Base-by-base conservation (phyloP, 352 stramenopile genomes). In the Globisporangium paddicum region DNA sequence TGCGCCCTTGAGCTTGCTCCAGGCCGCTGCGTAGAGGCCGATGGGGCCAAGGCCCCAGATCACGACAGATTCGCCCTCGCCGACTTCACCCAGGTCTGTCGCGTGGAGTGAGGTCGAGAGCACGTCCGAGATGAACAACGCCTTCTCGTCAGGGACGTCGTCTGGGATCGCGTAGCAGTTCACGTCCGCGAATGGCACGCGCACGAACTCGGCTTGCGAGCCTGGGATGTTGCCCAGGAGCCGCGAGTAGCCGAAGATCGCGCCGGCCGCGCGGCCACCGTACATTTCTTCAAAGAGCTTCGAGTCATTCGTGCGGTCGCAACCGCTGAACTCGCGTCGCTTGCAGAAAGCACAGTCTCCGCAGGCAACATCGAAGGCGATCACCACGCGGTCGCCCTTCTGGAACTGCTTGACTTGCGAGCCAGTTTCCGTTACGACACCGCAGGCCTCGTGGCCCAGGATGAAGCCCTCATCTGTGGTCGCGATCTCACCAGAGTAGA, bases 31-130 rank as follows among this genome's bases (percentile, higher is more conserved):
- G 63, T 82, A 73, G 3, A 90, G 58, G 1, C 80, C 77, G 6
- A 90, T 73, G 6, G 80, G 77, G 0, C 77, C 81, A 23, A 90
- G 63, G 1, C 81, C 81, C 81, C 81, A 90, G 66, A 90, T 81
- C 5, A 87, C 77, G 23, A 87, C 81, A 13, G 46, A 61, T 37
- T 86, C 72, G n/a, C 63, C 67, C 30, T 67, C 48, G 55, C 77
- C 70, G 38, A 90, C 73, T 9, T 76, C 60, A n/a, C 73, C 83
- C 55, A 78, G 69, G 23, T 87, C 71, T 0, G 83, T 76, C 21
- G 80, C 82, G 52, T 91, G 79, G 38, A 91, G 66, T 2, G 68
- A 72, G 32, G 77, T 80, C 7, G 42, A 18, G 3, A 61, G 58
- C 5, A 74, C 73, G 13, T 90, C 79, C 25, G 70, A 69, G 44